Conservation (phyloP, 1,284 basidiomycete genomes). For the Puccinia coronata region DNA sequence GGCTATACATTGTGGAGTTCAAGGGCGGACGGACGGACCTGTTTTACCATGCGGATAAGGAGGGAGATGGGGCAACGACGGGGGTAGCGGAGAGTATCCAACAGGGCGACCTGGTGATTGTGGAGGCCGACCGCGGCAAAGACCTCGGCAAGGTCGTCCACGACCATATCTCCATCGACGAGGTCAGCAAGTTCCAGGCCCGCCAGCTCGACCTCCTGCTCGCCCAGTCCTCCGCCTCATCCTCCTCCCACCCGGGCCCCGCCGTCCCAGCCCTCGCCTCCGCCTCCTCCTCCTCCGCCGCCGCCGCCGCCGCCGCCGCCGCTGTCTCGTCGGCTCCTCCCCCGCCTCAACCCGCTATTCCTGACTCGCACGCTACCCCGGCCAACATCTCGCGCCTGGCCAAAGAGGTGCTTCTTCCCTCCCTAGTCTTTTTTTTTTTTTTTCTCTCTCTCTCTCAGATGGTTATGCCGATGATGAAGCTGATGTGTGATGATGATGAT, state of each 20-base stretch:
- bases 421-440: slow-evolving; percentile 11
- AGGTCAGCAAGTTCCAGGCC: slow-evolving; percentile 86
- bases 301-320: too few relatives aligned
- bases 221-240: not conserved
- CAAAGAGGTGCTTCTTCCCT: slow-evolving; percentile 26
- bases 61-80: too few relatives aligned
- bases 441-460: slow-evolving; percentile 46
- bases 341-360: not conserved
- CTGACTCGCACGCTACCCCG: not conserved
- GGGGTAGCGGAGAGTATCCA: slow-evolving; percentile 58
- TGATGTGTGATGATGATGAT: not conserved
- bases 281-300: too few relatives aligned
- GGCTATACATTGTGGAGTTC: slow-evolving; percentile 95
- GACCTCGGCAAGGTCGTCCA: slow-evolving; percentile 80
- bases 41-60: too few relatives aligned
- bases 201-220: slow-evolving; percentile 63
- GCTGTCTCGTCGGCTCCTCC: too few relatives aligned
- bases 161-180: slow-evolving; percentile 82
- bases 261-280: too few relatives aligned
- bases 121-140: slow-evolving; percentile 92
- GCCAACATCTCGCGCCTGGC: slow-evolving; percentile 9
- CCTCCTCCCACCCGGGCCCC: too few relatives aligned
- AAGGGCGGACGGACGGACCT: slow-evolving; percentile 93
- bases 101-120: slow-evolving; percentile 88
- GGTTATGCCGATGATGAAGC: slow-evolving; percentile 49